Conservation (phyloP, 2,329 filamentous ascomycete genomes). For the Colletotrichum siamense region DNA sequence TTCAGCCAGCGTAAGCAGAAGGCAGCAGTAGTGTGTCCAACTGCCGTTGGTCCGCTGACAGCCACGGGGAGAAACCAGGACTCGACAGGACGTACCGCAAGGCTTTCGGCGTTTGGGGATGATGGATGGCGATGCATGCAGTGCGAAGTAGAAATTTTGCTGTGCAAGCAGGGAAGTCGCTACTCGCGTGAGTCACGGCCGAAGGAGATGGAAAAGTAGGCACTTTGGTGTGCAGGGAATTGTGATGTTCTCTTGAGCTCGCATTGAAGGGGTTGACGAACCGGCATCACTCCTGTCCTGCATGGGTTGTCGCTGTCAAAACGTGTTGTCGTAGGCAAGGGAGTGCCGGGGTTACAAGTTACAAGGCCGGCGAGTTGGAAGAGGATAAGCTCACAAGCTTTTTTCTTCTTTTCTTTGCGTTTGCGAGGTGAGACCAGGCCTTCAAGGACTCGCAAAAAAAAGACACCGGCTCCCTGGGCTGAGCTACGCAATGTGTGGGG, state of each 20-base stretch:
- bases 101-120: neutral
- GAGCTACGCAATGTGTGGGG: conserved; percentile 3
- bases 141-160: neutral
- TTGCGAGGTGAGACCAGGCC: neutral
- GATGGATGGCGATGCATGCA: neutral
- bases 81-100: neutral
- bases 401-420: neutral
- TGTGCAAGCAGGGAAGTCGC: neutral
- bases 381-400: conserved; percentile 4
- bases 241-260: neutral
- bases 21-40: neutral
- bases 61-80: neutral
- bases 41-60: neutral
- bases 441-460: neutral
- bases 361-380: neutral
- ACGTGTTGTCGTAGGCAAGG: neutral
- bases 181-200: neutral
- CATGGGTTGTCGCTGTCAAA: neutral
- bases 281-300: neutral
- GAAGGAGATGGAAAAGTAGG: neutral
- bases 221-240: neutral
- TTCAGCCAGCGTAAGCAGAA: neutral
- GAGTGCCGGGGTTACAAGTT: neutral
- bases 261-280: neutral
- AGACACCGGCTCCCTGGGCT: neutral